Evolutionary conservation across 176 grass and related monocot genomes (phyloP).

Genomic region (Aegilops speltoides): DNA sequence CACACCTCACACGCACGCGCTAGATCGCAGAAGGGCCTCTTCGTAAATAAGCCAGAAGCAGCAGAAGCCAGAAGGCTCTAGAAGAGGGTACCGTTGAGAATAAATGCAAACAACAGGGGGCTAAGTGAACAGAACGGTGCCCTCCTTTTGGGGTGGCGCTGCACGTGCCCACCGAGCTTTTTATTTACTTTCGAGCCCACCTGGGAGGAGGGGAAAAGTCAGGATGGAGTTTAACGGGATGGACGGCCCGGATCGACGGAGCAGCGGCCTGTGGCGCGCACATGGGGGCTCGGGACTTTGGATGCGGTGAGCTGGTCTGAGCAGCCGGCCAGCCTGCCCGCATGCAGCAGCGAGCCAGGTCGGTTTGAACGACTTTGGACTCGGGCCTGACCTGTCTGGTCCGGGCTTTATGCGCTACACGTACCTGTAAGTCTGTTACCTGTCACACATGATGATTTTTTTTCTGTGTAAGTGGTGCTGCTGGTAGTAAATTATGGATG

Average conservation of each 20-base stretch:
- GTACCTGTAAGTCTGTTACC: not conserved
- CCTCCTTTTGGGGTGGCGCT: not conserved
- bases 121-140: not conserved
- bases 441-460: not conserved
- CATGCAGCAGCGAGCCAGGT: conserved; percentile 3
- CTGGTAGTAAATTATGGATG: not conserved
- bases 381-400: not conserved
- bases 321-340: not conserved
- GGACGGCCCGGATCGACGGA: not conserved
- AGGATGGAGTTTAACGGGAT: not conserved
- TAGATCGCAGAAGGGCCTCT: not conserved
- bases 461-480: not conserved
- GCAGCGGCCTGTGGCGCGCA: conserved; percentile 8
- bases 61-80: not conserved
- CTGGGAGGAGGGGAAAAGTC: not conserved
- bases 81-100: not conserved
- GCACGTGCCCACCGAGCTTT: conserved; percentile 31
- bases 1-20: conserved; percentile 26
- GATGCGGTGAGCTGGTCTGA: conserved; percentile 30
- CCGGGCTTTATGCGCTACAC: not conserved
- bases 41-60: not conserved
- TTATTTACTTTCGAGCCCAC: conserved; percentile 11
- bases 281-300: conserved; percentile 28
- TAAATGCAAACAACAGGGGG: not conserved
- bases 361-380: conserved; percentile 15